Evolutionary conservation across 768 basidiomycete species (phyloP).

Genomic region (Daedaleopsis sinensis): DNA sequence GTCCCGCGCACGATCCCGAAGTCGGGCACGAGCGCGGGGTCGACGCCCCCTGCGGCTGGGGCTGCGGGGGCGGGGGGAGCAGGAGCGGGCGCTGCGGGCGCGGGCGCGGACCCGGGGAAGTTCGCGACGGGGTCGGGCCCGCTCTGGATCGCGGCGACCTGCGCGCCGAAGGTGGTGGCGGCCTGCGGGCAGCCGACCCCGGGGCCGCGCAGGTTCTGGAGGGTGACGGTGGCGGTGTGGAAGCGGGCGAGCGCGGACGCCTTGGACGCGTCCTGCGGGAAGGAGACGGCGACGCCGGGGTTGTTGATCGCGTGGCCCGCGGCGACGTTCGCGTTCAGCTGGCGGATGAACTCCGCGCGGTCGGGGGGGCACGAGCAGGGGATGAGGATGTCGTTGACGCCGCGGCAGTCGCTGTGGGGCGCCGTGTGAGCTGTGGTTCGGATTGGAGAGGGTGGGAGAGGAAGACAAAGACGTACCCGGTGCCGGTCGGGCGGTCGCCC

Average conservation of each 20-base stretch:
- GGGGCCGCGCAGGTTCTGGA: conserved; percentile 70
- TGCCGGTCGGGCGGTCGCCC: conserved; percentile 34
- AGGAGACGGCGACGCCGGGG: conserved; percentile 40
- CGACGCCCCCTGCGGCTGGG: conserved; percentile 21
- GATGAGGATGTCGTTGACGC: conserved; percentile 32
- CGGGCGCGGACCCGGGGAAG: conserved; percentile 10
- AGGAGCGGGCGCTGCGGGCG: conserved; percentile 21
- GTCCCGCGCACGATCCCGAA: conserved; percentile 23
- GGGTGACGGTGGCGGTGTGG: conserved; percentile 58
- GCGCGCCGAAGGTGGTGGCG: conserved; percentile 58
- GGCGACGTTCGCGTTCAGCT: conserved; percentile 13
- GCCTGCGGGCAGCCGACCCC: conserved; percentile 68
- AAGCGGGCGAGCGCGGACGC: conserved; percentile 45
- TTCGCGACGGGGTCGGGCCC: conserved; percentile 1
- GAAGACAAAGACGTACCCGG: conserved; percentile 15
- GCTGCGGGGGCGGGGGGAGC: conserved; percentile 15
- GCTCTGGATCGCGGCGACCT: conserved; percentile 21
- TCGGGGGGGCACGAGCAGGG: conserved; percentile 42
- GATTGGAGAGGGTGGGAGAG: background rate
- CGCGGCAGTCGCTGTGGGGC: conserved; percentile 23
- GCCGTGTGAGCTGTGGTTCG: background rate
- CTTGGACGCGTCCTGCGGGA: conserved; percentile 44
- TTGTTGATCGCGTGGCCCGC: conserved; percentile 40
- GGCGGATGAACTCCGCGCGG: conserved; percentile 25
- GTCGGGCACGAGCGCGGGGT: conserved; percentile 27